Evolutionary conservation across 768 basidiomycete species (phyloP).

Genomic region (Lentinula sp.): DNA sequence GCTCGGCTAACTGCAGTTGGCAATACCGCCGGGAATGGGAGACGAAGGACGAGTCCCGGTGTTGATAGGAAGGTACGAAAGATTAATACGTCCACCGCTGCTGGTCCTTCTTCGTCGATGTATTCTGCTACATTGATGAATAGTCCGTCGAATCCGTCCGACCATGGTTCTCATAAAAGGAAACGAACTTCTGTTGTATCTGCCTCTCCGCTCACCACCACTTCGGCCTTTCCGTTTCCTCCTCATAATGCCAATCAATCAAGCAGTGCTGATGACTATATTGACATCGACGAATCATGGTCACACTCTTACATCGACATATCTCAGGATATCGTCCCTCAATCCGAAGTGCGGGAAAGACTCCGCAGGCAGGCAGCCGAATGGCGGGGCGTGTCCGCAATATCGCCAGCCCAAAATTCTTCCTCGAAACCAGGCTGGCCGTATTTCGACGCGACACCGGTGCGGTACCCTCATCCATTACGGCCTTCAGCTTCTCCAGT

Average conservation of each 20-base stretch:
- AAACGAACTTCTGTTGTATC: conserved; percentile 26
- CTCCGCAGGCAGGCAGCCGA: conserved; percentile 53
- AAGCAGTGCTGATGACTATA: conserved; percentile 11
- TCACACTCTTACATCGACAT: conserved; percentile 40
- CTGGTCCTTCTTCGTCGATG: conserved; percentile 16
- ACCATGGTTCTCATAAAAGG: background rate
- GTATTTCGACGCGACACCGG: background rate
- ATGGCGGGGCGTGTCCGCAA: conserved; percentile 67
- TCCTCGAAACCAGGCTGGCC: background rate
- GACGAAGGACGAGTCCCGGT: conserved; percentile 16
- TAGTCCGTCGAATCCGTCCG: conserved; percentile 22
- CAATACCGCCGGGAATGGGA: conserved; percentile 6
- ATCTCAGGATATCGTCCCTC: conserved; percentile 36
- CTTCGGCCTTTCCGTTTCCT: conserved; percentile 14
- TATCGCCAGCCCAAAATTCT: conserved; percentile 16
- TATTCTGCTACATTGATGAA: conserved; percentile 25
- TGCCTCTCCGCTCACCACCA: conserved; percentile 15
- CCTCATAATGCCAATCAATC: conserved; percentile 3
- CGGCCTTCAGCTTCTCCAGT: conserved; percentile 10
- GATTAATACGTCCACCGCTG: conserved; percentile 30
- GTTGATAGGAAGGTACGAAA: conserved; percentile 18
- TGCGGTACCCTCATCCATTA: background rate
- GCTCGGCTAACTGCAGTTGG: background rate
- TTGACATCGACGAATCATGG: conserved; percentile 45
- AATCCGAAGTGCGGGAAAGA: conserved; percentile 36